Conservation (phyloP, 208 protist genomes). For the Leishmania arabica region DNA sequence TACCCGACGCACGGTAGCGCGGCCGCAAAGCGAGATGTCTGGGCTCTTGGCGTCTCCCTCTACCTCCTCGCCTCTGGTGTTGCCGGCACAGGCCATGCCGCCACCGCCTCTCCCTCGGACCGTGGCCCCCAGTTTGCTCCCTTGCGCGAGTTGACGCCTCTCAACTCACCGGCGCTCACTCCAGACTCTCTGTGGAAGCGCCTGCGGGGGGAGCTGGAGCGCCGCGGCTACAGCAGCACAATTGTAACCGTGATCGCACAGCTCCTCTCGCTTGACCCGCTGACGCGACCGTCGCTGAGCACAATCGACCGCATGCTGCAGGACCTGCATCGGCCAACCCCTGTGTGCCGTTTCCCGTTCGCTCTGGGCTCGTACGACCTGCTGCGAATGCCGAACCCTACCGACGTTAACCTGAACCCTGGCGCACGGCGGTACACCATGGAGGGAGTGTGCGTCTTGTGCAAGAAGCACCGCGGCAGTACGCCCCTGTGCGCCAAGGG, state of each 20-base stretch:
- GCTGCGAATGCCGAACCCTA: slow-evolving; percentile 39
- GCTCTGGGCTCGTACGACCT: slow-evolving; percentile 62
- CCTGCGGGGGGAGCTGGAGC: slow-evolving; percentile 47
- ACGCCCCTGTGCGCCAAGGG: slow-evolving; percentile 29
- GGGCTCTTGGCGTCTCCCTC: slow-evolving; percentile 59
- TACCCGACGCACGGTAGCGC: slow-evolving; percentile 7
- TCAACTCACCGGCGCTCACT: slow-evolving; percentile 58
- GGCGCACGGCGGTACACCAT: slow-evolving; percentile 51
- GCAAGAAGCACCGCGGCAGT: slow-evolving; percentile 38
- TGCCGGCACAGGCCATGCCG: slow-evolving; percentile 16
- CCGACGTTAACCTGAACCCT: slow-evolving; percentile 49
- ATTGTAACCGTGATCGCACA: slow-evolving; percentile 52
- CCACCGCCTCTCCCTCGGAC: not conserved
- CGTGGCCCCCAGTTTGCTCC: not conserved
- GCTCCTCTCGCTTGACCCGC: slow-evolving; percentile 68
- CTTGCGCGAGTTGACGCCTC: slow-evolving; percentile 25
- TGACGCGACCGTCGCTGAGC: slow-evolving; percentile 53
- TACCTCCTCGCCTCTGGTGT: slow-evolving; percentile 48
- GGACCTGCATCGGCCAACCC: slow-evolving; percentile 59
- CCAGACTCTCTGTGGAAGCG: slow-evolving; percentile 48
- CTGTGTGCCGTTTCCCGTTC: slow-evolving; percentile 78
- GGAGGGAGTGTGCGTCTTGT: slow-evolving; percentile 46
- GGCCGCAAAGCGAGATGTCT: slow-evolving; percentile 43
- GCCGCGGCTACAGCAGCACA: slow-evolving; percentile 47
- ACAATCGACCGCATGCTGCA: slow-evolving; percentile 49